Base-by-base conservation (phyloP, 192 early-diverging fungal species). In the Coemansia sp. region DNA sequence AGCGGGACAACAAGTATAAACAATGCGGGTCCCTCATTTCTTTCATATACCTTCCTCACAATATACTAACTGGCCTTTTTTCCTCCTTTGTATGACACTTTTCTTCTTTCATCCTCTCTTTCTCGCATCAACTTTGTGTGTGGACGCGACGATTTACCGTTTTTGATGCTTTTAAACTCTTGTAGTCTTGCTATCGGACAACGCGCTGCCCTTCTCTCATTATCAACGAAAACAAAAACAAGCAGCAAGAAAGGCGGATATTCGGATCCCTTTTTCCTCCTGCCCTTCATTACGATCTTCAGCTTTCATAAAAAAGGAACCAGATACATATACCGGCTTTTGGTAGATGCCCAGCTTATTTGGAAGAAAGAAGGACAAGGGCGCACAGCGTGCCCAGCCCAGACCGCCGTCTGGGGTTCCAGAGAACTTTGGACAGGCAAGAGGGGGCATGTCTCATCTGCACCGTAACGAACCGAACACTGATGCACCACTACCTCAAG, bases 311-410 rank as follows among this genome's bases (percentile, higher is more conserved):
- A n/a, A n/a, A 47, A 34, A 22, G 36, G 33, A 31, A 8, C 28
- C 10, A 42, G 29, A 31, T 11, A 44, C n/a, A 41, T n/a, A 33
- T 28, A 55, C 15, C 30, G 29, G 25, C 47, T 29, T 30, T 19
- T 28, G 19, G 52, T 61, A 55, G 52, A 79, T 79, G 75, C 75
- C 75, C 14, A 79, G 75, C 60, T 58, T 79, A 45, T 79, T 79
- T 45, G 68, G 75, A 55, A 72, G 75, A 52, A 79, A 79, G 38
- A 54, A 54, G n/a, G 71, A 55, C 62, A 75, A 79, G 70, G 65
- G 70, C 57, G 55, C 34, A 3, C 30, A 65, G 59, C 75, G 75
- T 20, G 41, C 61, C 4, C 65, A 52, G 40, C 59, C 55, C 15
- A 65, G 75, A 19, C 75, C 75, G 20, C 65, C 70, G n/a, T 73